Conservation (phyloP, 495 filamentous ascomycete genomes). For the Aspergillus egyptiacus region DNA sequence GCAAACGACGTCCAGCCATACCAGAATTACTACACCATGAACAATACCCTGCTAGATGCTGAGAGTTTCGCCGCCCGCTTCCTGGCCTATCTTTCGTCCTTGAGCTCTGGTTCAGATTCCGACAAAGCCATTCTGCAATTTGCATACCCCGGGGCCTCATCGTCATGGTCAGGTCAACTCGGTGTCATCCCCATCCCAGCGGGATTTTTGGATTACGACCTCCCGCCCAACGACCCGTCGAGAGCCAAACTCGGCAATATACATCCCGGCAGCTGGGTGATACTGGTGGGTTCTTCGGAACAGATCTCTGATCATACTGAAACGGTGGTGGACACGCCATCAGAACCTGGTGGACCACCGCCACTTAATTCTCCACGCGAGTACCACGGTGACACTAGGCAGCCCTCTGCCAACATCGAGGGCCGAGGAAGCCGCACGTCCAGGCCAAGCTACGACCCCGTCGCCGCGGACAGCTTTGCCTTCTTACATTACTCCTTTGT, state of each 20-base stretch:
- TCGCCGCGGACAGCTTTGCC: too few relatives aligned
- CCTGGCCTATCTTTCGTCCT: constrained; percentile 13
- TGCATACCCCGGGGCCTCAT: constrained; percentile 7
- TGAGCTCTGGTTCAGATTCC: constrained; percentile 10
- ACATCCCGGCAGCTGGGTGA: constrained; percentile 14
- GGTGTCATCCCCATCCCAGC: constrained; percentile 11
- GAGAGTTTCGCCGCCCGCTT: constrained; percentile 17
- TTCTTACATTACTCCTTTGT: constrained; percentile 17
- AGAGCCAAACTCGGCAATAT: constrained; percentile 12
- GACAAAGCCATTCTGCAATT: constrained; percentile 19
- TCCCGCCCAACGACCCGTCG: constrained; percentile 5
- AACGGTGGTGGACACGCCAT: background rate
- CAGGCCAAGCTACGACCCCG: background rate
- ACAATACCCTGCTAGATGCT: constrained; percentile 8
- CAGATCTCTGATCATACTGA: too few relatives aligned
- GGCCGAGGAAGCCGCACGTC: constrained; percentile 2
- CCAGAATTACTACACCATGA: constrained; percentile 13
- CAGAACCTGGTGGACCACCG: background rate
- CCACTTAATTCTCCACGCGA: too few relatives aligned
- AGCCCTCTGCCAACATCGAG: background rate
- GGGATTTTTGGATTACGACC: constrained; percentile 6
- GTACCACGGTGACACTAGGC: too few relatives aligned
- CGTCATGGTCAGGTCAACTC: constrained; percentile 4
- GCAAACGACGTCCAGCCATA: constrained; percentile 10
- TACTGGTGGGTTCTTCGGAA: constrained; percentile 8